A percentile compares a stretch with the other conserved stretches of the same genome.
These are phyloP conservation scores for Calocera viscosa DNA, from an alignment of 768 basidiomycete species.

Conservation along the genomic window DNA sequence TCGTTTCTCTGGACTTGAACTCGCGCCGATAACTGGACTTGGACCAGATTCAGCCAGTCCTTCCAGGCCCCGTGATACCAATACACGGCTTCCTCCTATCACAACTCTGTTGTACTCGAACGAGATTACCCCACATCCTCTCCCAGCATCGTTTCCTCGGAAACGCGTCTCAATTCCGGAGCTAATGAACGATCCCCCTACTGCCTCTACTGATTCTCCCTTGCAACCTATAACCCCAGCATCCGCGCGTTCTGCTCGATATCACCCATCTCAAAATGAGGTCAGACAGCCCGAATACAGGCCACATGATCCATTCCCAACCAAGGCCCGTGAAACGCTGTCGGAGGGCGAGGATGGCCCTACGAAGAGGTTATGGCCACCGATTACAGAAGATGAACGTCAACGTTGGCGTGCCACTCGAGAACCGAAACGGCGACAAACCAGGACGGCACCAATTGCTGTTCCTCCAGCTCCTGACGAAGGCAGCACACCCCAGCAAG, in stretches of 20 bases:
- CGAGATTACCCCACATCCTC: background rate
- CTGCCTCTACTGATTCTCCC: background rate
- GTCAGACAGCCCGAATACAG: background rate
- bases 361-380: background rate
- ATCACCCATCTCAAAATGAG: background rate
- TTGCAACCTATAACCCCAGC: background rate
- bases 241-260: background rate
- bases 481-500: background rate
- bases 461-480: background rate
- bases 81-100: background rate
- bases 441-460: background rate
- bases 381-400: background rate
- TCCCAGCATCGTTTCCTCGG: background rate
- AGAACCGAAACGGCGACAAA: background rate
- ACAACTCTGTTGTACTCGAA: conserved; percentile 1
- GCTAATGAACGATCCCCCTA: background rate
- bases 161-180: background rate
- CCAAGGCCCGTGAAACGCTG: background rate
- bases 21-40: background rate
- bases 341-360: background rate
- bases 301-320: background rate
- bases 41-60: background rate
- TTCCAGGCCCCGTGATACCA: background rate
- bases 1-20: background rate
- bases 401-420: background rate